Conservation (phyloP, 2,329 filamentous ascomycete genomes). For the Cercospora zeae-maydis region DNA sequence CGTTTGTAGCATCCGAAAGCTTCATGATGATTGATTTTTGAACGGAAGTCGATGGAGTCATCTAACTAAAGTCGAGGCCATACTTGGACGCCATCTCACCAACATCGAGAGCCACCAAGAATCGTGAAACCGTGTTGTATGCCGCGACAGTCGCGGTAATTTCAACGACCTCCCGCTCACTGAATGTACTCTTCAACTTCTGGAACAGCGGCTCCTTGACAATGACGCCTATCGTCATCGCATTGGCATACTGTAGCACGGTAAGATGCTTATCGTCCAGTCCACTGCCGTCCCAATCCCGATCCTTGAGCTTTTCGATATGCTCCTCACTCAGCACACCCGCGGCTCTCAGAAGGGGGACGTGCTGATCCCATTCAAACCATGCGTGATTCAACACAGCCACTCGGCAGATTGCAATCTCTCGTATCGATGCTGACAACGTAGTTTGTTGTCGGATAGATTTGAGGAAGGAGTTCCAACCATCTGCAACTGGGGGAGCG, state of each 20-base stretch:
- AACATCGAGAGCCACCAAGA: constrained; percentile 71
- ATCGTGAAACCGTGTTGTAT: constrained; percentile 83
- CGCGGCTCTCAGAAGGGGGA: constrained; percentile 63
- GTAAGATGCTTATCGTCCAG: constrained; percentile 63
- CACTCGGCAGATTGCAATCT: constrained; percentile 77
- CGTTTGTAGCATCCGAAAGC: neutral
- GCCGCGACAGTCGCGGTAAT: constrained; percentile 73
- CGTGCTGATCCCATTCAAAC: constrained; percentile 82
- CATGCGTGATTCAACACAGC: constrained; percentile 76
- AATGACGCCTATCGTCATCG: constrained; percentile 72
- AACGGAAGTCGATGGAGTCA: neutral
- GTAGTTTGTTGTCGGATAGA: constrained; percentile 54
- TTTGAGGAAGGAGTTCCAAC: constrained; percentile 57
- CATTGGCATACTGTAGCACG: constrained; percentile 71
- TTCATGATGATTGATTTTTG: neutral
- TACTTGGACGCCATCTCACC: constrained; percentile 41
- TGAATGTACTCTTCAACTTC: constrained; percentile 58
- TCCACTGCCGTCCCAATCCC: constrained; percentile 38
- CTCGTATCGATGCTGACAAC: constrained; percentile 55
- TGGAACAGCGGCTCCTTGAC: constrained; percentile 68
- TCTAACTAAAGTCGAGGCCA: constrained; percentile 29
- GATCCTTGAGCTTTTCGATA: constrained; percentile 44
- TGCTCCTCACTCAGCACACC: constrained; percentile 55
- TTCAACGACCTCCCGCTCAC: constrained; percentile 72
- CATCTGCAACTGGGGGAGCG: constrained; percentile 54